These are phyloP conservation scores for Cerioporus squamosus DNA, from an alignment of 1,284 basidiomycete species.

Conservation along the genomic window DNA sequence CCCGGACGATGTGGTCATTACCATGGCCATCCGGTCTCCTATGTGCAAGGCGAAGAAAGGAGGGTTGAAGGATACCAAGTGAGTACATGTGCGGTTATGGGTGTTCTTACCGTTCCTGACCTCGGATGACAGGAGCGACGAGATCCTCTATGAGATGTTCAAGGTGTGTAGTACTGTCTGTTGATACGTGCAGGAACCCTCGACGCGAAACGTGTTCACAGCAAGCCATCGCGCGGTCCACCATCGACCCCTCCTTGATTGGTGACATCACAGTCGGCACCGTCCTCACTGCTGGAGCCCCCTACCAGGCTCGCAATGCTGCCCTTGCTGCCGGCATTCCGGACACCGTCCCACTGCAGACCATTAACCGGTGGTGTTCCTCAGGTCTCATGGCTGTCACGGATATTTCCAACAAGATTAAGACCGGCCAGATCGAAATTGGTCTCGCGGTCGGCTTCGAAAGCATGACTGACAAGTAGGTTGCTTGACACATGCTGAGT, in stretches of 20 bases:
- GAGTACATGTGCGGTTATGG: constrained; percentile 13
- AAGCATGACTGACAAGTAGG: constrained; percentile 80
- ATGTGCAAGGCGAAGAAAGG: constrained; percentile 81
- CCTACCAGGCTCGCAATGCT: constrained; percentile 73
- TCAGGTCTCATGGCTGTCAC: constrained; percentile 78
- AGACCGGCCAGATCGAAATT: constrained; percentile 81
- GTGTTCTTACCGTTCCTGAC: background rate
- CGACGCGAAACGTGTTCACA: constrained; percentile 31
- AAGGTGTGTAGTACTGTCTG: constrained; percentile 47
- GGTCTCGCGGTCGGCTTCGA: constrained; percentile 87
- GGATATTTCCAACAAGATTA: constrained; percentile 81
- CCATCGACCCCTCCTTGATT: constrained; percentile 70
- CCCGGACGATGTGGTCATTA: constrained; percentile 80
- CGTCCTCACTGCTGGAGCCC: constrained; percentile 61
- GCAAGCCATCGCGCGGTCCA: constrained; percentile 65
- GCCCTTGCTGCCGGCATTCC: constrained; percentile 85
- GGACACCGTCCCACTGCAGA: constrained; percentile 74
- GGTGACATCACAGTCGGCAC: constrained; percentile 84
- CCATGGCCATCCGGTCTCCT: constrained; percentile 77
- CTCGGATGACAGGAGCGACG: constrained; percentile 60
- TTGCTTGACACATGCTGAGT: constrained; percentile 3
- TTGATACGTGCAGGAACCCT: background rate
- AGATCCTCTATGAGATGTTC: constrained; percentile 79
- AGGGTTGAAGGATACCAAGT: constrained; percentile 80
- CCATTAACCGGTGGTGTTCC: constrained; percentile 81